Base-by-base conservation (phyloP, 2,329 filamentous ascomycete species). In the Neonectria sp. region DNA sequence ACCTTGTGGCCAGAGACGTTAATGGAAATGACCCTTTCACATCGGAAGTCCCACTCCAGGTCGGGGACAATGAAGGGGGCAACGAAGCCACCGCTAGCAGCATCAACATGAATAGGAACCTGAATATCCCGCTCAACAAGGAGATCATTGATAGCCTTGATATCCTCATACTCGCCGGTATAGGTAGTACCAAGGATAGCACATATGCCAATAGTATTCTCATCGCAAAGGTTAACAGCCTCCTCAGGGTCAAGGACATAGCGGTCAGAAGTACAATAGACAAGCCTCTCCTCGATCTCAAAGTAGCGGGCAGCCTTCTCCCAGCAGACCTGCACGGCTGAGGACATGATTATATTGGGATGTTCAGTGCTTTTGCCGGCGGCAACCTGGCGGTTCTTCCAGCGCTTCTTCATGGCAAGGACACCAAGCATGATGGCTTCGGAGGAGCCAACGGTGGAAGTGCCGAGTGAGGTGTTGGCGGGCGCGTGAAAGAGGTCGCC, bases 261-360 rank as follows among this genome's bases (percentile, higher is more conserved):
- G 68, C 90, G 84, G 0, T 90, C 87, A 2, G 82, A 81, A 0
- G 88, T 88, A 80, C 90, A 92, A 80, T 89, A 90, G 35, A 91
- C 89, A 8, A 88, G 95, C 82, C 93, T 94, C 85, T 98, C 95
- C 74, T 98, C 95, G 48, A 98, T 89, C 76, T 98, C 95, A 75
- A 97, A 96, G 84, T 97, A 97, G 58, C 94, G 88, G 5, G 92
- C 90, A 0, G 92, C 92, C 85, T 98, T 98, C 82, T 98, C 95
- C 95, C 95, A 98, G 86, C 95, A 97, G 46, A 98, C 95, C 83
- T 98, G 95, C 2, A 98, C 95, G 35, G 95, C 95, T 27, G 93
- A 94, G 75, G 93, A 96, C 95, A 98, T 98, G 85, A 98, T 85
- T 68, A 98, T 92, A 83, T 98, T 98, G 63, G 95, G 95, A 49